A percentile compares a stretch with the other conserved stretches of the same genome.
Conservation (phyloP, 192 early-diverging fungal genomes). For the Bifiguratus adelaidae region DNA sequence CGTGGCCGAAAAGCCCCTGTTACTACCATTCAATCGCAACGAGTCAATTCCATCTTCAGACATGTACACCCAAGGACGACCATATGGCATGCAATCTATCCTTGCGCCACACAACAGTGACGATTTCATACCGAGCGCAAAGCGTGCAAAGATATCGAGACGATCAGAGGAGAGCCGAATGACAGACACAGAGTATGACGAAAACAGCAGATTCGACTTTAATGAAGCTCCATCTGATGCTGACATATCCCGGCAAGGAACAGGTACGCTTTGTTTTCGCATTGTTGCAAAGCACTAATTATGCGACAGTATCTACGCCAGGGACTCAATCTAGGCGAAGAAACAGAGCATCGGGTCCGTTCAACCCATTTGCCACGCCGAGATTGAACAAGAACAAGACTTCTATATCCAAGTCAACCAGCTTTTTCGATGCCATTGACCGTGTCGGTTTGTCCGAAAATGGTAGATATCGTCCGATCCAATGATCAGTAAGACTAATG, state of each 20-base stretch:
- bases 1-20: too few species aligned
- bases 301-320: not conserved
- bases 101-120: too few species aligned
- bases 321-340: not conserved
- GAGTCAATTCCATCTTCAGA: too few species aligned
- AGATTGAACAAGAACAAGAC: not conserved
- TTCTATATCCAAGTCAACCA: not conserved
- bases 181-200: not conserved
- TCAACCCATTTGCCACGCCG: not conserved
- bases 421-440: not conserved
- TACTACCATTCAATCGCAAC: too few species aligned
- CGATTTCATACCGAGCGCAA: too few species aligned
- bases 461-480: too few species aligned
- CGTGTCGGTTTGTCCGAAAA: not conserved
- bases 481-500: too few species aligned
- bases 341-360: too few species aligned
- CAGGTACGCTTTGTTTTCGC: not conserved
- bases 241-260: not conserved
- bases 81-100: too few species aligned
- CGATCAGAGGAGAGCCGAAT: not conserved
- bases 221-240: not conserved
- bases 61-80: too few species aligned
- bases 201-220: not conserved
- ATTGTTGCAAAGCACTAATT: not conserved
- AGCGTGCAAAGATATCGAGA: not conserved